Base-by-base conservation (phyloP, 768 basidiomycete species). In the Sarcodon aspratus region DNA sequence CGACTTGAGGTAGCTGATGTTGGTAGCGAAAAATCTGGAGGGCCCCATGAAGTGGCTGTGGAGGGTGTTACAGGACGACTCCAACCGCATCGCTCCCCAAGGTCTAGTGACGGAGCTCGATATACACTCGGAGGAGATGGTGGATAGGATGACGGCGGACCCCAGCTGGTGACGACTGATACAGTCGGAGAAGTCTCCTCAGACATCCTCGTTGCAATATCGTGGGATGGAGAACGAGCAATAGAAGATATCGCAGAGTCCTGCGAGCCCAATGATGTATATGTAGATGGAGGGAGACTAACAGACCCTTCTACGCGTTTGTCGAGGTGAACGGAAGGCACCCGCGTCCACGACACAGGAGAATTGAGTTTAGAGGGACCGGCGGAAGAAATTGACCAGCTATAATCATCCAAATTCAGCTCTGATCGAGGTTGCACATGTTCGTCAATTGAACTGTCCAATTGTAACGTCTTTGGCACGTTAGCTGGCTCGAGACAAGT, bases 381-480 rank as follows among this genome's bases (percentile, higher is more conserved):
- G 2, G 63, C 62, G 7, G 85, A 85, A 7, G 82, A 80, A 21
- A 77, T 69, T 8, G 83, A 84, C 80, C 83, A 88, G 8, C 71
- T 58, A 57, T 74, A 88, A 54, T 86, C 84, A 38, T 78, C 78
- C 31, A 82, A 61, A 53, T 81, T 72, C 47, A 83, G 63, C 50
- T 72, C 73, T 10, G 69, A 65, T 18, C 7, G 40, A 42, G 65
- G 64, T n/a, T 58, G 62, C 15, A 63, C 63, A 47, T 49, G 56
- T 36, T 52, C 53, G 12, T 55, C 59, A 13, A 43, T 49, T 6
- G 52, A 51, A 8, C 48, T 54, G 2, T 57, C 31, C 47, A 51
- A 54, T 45, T 54, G 55, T 36, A 60, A 64, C n/a, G 49, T 61
- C 52, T 74, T 76, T 5, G 77, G 72, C 53, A 77, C 63, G 51